Percentiles rank a stretch among this genome's conserved stretches.
These are phyloP conservation scores for Diaporthe caulivora DNA, from an alignment of 2,329 filamentous ascomycete genomes.

Conservation along the genomic window DNA sequence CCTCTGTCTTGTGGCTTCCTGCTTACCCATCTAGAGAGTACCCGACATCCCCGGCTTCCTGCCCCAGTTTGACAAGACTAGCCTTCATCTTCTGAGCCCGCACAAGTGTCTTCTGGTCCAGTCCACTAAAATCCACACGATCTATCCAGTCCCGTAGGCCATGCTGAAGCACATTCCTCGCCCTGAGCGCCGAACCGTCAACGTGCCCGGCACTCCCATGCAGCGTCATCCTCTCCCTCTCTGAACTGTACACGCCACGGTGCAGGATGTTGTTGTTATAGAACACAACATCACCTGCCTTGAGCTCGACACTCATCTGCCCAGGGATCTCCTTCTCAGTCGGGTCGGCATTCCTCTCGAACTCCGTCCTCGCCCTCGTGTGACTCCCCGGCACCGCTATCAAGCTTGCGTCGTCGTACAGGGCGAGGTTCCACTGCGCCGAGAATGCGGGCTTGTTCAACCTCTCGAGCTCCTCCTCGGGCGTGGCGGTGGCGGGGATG, in stretches of 20 bases:
- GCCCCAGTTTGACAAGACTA: slow-evolving; percentile 71
- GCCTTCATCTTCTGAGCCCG: slow-evolving; percentile 72
- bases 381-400: slow-evolving; percentile 85
- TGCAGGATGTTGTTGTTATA: slow-evolving; percentile 90
- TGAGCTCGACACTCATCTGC: slow-evolving; percentile 66
- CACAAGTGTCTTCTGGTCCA: slow-evolving; percentile 56
- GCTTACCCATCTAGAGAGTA: slow-evolving; percentile 65
- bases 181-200: slow-evolving; percentile 65
- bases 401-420: slow-evolving; percentile 80
- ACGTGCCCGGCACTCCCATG: slow-evolving; percentile 76
- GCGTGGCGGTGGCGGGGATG: slow-evolving; percentile 73
- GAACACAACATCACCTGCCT: slow-evolving; percentile 82
- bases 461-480: slow-evolving; percentile 75
- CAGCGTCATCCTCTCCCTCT: slow-evolving; percentile 73
- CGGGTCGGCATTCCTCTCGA: slow-evolving; percentile 76
- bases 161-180: slow-evolving; percentile 79
- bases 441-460: slow-evolving; percentile 75
- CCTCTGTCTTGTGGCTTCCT: background rate
- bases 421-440: slow-evolving; percentile 88
- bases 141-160: slow-evolving; percentile 74
- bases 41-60: slow-evolving; percentile 69
- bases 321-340: slow-evolving; percentile 52
- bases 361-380: slow-evolving; percentile 74
- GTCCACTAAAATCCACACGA: slow-evolving; percentile 63
- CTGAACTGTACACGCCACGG: slow-evolving; percentile 71